These are phyloP conservation scores for Vaccinium corymbosum DNA, from an alignment of 148 eudicot species.

Conservation along the genomic window DNA sequence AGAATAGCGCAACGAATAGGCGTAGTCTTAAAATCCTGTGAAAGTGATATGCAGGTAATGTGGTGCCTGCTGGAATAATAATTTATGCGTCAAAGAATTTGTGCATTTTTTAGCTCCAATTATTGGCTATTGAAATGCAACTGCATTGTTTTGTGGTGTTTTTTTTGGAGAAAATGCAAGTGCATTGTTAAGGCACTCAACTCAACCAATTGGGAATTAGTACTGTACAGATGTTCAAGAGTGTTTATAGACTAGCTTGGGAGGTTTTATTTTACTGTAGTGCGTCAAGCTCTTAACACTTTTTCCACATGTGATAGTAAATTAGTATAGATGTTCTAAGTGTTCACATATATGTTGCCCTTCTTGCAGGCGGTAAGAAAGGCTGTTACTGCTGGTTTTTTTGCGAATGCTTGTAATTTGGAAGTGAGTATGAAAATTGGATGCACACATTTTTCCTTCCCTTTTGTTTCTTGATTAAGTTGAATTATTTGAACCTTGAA, in stretches of 20 bases:
- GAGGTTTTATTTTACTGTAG: not conserved
- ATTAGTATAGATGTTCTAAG: not conserved
- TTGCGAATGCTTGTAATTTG: conserved; percentile 85
- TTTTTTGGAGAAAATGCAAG: not conserved
- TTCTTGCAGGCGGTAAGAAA: conserved; percentile 70
- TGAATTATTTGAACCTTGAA: not conserved
- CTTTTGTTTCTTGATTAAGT: not conserved
- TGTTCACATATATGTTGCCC: not conserved
- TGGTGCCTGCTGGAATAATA: not conserved
- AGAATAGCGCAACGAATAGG: conserved; percentile 74
- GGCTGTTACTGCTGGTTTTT: conserved; percentile 90
- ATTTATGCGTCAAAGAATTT: not conserved
- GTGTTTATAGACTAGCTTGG: not conserved
- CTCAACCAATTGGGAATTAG: not conserved
- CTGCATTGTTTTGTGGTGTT: not conserved
- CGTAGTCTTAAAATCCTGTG: conserved; percentile 72
- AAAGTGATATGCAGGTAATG: conserved; percentile 75
- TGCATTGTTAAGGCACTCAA: not conserved
- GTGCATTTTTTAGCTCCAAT: not conserved
- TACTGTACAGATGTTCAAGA: not conserved
- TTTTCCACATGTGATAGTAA: not conserved
- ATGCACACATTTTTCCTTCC: not conserved
- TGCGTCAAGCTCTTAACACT: not conserved
- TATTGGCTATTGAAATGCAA: not conserved
- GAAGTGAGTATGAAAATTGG: conserved; percentile 50